Evolutionary conservation across 768 basidiomycete genomes (phyloP).

Genomic region (Phanerodontia chrysosporium): DNA sequence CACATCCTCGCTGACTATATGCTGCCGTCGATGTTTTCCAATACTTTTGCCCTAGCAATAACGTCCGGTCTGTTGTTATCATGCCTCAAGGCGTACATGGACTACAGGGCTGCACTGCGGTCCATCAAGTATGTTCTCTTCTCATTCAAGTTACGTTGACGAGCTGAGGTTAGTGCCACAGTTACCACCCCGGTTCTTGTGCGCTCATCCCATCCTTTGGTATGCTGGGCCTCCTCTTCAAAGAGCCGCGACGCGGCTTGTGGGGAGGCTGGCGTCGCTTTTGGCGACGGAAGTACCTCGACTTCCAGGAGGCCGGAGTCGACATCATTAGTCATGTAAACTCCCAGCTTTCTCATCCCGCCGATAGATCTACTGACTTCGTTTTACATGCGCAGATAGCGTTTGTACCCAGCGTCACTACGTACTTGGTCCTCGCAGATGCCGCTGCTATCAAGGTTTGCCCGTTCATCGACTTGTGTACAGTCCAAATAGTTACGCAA

Average conservation of each 20-base stretch:
- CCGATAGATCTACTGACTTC: not conserved
- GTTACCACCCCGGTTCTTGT: not conserved
- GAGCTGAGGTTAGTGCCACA: not conserved
- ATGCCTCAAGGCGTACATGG: not conserved
- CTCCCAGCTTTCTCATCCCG: not conserved
- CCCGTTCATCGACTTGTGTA: not conserved
- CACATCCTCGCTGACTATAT: too few relatives aligned
- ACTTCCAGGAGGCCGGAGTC: constrained; percentile 14
- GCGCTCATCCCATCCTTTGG: not conserved
- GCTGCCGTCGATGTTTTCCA: too few relatives aligned
- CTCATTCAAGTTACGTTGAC: not conserved
- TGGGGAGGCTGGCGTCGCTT: constrained; percentile 13
- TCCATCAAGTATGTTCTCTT: not conserved
- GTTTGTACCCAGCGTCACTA: not conserved
- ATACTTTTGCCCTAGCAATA: too few relatives aligned
- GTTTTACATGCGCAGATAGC: not conserved
- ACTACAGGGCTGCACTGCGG: not conserved
- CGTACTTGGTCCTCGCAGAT: constrained; percentile 10
- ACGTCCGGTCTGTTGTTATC: too few relatives aligned
- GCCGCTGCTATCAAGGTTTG: constrained; percentile 11
- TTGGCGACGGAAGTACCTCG: constrained; percentile 16
- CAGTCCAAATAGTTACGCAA: too few relatives aligned
- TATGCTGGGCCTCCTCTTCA: not conserved
- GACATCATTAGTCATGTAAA: constrained; percentile 20
- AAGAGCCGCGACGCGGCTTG: not conserved